Conservation (phyloP, 805 yeast species). For the Saccharomycopsis schoenii region DNA sequence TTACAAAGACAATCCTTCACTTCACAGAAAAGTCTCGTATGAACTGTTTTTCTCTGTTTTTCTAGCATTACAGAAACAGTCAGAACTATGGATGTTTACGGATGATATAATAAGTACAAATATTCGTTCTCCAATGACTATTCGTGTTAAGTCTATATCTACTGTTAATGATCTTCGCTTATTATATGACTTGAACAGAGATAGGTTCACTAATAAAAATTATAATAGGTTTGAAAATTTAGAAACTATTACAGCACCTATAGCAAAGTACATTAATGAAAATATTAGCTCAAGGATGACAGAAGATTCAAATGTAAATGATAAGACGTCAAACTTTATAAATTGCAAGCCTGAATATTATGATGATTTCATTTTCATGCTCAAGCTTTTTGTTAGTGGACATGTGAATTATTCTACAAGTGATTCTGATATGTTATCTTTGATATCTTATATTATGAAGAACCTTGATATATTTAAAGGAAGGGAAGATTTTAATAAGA, state of each 20-base stretch:
- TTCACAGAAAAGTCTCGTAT: background rate
- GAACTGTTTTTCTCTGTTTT: constrained; percentile 5
- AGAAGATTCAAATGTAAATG: background rate
- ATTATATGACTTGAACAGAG: background rate
- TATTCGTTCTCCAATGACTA: constrained; percentile 7
- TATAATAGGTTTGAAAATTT: background rate
- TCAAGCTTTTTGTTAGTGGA: constrained; percentile 48
- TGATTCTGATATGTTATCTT: constrained; percentile 39
- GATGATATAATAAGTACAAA: background rate
- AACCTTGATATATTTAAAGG: constrained; percentile 26
- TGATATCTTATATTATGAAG: constrained; percentile 33
- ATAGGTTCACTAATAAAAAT: background rate
- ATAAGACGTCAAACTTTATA: background rate
- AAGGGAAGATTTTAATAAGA: constrained; percentile 37
- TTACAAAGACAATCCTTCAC: background rate
- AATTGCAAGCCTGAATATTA: constrained; percentile 23
- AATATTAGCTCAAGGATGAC: background rate
- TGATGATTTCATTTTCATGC: constrained; percentile 33
- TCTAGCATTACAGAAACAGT: constrained; percentile 9
- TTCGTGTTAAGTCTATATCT: constrained; percentile 3
- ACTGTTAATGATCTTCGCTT: background rate
- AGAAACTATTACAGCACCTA: background rate
- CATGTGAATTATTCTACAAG: constrained; percentile 34
- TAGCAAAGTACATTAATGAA: constrained; percentile 3
- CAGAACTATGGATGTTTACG: constrained; percentile 9